phyloP scores from a whole-genome alignment of 192 early-diverging fungal genomes.

The Borealophlyctis nickersoniae region DNA sequence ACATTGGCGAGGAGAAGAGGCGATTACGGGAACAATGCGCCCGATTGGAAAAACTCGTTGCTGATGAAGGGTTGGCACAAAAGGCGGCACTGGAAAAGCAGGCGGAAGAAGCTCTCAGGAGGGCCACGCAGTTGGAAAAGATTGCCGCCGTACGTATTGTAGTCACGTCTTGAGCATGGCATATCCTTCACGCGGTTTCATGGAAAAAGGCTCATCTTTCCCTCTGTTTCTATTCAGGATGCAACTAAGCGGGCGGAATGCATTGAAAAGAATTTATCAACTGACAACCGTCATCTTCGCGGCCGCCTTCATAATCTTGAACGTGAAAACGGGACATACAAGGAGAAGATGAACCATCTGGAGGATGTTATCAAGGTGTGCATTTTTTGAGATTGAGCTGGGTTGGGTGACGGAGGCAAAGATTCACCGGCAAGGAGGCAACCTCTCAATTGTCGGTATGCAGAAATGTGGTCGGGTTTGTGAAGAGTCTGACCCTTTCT shows the following conservation, averaged over 20 bases:
- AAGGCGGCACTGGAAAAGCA: constrained; percentile 31
- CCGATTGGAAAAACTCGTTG: constrained; percentile 37
- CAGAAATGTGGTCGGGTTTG: too few relatives aligned
- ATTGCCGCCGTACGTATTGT: constrained; percentile 21
- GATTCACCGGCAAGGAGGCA: too few relatives aligned
- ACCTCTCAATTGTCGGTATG: too few relatives aligned
- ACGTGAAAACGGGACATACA: constrained; percentile 37
- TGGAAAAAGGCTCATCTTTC: background rate
- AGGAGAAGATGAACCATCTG: constrained; percentile 34
- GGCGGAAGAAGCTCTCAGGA: constrained; percentile 19
- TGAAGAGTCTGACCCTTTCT: too few relatives aligned
- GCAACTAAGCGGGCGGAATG: constrained; percentile 35
- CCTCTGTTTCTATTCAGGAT: constrained; percentile 34
- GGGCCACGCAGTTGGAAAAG: constrained; percentile 22
- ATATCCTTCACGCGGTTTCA: background rate
- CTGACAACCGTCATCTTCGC: constrained; percentile 47
- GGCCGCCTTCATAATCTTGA: constrained; percentile 43
- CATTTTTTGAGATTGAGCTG: too few relatives aligned
- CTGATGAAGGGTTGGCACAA: constrained; percentile 32
- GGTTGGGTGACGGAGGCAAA: too few relatives aligned
- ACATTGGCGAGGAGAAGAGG: constrained; percentile 42
- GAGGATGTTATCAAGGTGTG: constrained; percentile 42
- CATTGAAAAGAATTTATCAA: constrained; percentile 47
- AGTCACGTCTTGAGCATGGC: background rate
- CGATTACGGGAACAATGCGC: constrained; percentile 35